Conservation (phyloP, 1,284 basidiomycete species). For the Thecaphora thlaspeos region DNA sequence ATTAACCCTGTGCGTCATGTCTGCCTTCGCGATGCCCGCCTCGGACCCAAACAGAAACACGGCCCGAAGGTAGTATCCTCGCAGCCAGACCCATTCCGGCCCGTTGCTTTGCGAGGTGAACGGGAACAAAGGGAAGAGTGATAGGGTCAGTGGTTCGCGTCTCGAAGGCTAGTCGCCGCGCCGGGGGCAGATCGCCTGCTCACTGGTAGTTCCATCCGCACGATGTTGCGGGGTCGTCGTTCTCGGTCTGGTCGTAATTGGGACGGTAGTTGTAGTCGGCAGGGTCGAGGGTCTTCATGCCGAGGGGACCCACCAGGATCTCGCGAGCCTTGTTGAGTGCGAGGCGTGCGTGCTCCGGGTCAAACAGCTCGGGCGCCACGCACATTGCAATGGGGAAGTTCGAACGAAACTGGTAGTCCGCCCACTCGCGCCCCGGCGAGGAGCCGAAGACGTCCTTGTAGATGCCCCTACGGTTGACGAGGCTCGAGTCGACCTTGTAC, state of each 20-base stretch:
- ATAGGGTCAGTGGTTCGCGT: no score
- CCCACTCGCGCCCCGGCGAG: slow-evolving; percentile 68
- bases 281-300: slow-evolving; percentile 51
- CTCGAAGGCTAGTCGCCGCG: no score
- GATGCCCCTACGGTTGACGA: slow-evolving; percentile 88
- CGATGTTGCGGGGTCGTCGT: slow-evolving; percentile 29
- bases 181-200: neutral
- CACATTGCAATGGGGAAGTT: slow-evolving; percentile 93
- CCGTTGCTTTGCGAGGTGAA: slow-evolving; percentile 62
- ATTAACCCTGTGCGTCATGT: slow-evolving; percentile 39
- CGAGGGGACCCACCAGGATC: slow-evolving; percentile 40
- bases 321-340: slow-evolving; percentile 57
- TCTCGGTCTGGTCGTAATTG: slow-evolving; percentile 49
- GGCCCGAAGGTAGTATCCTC: slow-evolving; percentile 91
- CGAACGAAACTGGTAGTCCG: slow-evolving; percentile 80
- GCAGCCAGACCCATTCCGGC: slow-evolving; percentile 89
- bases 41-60: slow-evolving; percentile 63
- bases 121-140: neutral
- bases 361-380: slow-evolving; percentile 92
- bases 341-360: slow-evolving; percentile 72
- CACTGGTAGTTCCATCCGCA: slow-evolving; percentile 49
- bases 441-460: slow-evolving; percentile 90
- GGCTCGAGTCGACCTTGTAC: slow-evolving; percentile 70
- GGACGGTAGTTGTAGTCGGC: slow-evolving; percentile 49
- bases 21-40: slow-evolving; percentile 19